phyloP scores from a whole-genome alignment of 164 flowering plant species.

The Akebia trifoliata region DNA sequence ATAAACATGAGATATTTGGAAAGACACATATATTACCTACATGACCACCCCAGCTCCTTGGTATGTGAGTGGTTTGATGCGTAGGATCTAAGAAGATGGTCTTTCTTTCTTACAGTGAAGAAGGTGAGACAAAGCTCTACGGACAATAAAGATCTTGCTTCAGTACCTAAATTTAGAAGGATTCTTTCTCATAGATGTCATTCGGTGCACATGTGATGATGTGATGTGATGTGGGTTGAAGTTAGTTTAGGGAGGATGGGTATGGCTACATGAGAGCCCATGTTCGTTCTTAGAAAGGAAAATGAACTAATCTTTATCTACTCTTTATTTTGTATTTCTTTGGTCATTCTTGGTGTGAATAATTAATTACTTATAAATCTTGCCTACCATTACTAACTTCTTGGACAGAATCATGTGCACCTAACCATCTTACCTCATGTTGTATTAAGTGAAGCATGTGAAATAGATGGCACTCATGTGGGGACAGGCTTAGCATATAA shows the following conservation, averaged over 20 bases:
- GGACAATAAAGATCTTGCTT: conserved; percentile 9
- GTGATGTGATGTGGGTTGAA: conserved; percentile 11
- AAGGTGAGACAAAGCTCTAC: background rate
- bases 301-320: background rate
- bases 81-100: background rate
- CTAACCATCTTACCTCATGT: conserved; percentile 14
- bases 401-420: conserved; percentile 26
- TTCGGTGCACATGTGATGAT: conserved; percentile 23
- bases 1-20: too few species aligned
- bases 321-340: background rate
- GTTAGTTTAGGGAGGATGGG: conserved; percentile 11
- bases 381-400: conserved; percentile 6
- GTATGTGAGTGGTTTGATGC: conserved; percentile 8
- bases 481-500: conserved; percentile 4
- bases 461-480: conserved; percentile 5
- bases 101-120: background rate
- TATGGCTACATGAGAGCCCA: conserved; percentile 9
- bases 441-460: conserved; percentile 18
- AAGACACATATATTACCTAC: too few species aligned
- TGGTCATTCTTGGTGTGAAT: background rate
- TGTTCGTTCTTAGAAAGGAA: conserved; percentile 3
- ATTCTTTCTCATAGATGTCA: conserved; percentile 14
- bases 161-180: background rate
- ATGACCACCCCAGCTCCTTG: background rate
- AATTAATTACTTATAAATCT: background rate